Base-by-base conservation (phyloP, 1,284 basidiomycete species). In the Puccinia hordei region DNA sequence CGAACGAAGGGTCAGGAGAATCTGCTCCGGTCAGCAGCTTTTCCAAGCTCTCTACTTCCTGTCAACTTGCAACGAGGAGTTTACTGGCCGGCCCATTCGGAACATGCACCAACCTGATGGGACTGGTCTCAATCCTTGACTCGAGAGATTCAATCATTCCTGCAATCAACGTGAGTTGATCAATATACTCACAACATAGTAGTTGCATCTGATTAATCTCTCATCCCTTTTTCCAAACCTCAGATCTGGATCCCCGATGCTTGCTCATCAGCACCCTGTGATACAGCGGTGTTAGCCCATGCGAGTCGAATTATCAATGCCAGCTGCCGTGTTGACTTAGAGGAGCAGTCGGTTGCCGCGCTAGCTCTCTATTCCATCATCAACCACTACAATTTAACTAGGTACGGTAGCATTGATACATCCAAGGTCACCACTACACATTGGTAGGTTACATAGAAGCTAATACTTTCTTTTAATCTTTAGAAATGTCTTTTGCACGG, bases 61-160 rank as follows among this genome's bases (percentile, higher is more conserved):
- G 75, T 66, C 44, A 68, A 41, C 38, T 49, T 6, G 75, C 75
- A 38, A n/a, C 61, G 6, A 30, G 22, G 22, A 49, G 61, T 4
- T 51, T 77, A 3, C 13, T 68, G 17, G 35, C 63, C 2, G 17
- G 46, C 22, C 49, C 57, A 22, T 77, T 77, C 17, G 75, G 30
- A 8, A 68, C 24, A 6, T 77, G 75, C 53, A 33, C 30, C 38
- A 57, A 77, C 49, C 19, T 77, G n/a, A 27, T 68, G 27, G 75
- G 17, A 35, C 49, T 77, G 13, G 65, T 77, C 4, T 65, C 75
- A 15, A 49, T 68, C 35, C 24, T 77, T 24, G 46, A 38, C 9
- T 10, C 46, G 1, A 38, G 27, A 46, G 63, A 53, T 0, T 77
- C 75, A 1, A 12, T 77, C 8, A 22, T 68, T 15, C 17, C 38